phyloP scores from a whole-genome alignment of 148 eudicot species.

The Amaranthus hypochondriacus region DNA sequence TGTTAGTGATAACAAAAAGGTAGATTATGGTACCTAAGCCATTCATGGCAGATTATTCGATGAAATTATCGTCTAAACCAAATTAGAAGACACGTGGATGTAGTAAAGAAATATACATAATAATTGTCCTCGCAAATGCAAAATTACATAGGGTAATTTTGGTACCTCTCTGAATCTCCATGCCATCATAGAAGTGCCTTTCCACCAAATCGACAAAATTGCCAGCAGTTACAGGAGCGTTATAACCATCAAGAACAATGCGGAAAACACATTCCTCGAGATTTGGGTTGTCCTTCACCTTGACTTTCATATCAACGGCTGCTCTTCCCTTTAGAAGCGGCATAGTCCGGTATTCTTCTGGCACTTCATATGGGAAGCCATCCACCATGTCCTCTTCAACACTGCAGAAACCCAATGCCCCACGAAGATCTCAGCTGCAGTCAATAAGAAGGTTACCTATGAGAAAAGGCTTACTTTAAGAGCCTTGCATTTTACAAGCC shows the following conservation, averaged over 20 bases:
- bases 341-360: conserved; percentile 84
- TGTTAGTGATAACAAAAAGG: too few species aligned
- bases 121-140: neutral
- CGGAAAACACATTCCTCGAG: conserved; percentile 72
- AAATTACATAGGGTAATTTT: neutral
- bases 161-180: conserved; percentile 97
- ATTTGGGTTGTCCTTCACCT: conserved; percentile 95
- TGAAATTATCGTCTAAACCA: too few species aligned
- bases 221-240: conserved; percentile 96
- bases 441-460: conserved; percentile 87
- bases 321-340: conserved; percentile 98
- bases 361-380: conserved; percentile 93
- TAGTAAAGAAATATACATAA: neutral
- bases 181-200: conserved; percentile 97
- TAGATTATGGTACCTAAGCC: too few species aligned
- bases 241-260: conserved; percentile 92
- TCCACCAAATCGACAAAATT: conserved; percentile 91
- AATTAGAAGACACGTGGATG: too few species aligned
- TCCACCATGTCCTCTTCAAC: conserved; percentile 99
- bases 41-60: too few species aligned
- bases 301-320: conserved; percentile 96
- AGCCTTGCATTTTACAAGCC: conserved; percentile 29
- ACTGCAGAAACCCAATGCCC: conserved; percentile 99
- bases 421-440: conserved; percentile 99
- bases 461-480: conserved; percentile 52